Evolutionary conservation across 495 filamentous ascomycete species (phyloP), one percentile per base, ranked within the genome.

Genomic region (Penicillium cosmopolitanum): DNA sequence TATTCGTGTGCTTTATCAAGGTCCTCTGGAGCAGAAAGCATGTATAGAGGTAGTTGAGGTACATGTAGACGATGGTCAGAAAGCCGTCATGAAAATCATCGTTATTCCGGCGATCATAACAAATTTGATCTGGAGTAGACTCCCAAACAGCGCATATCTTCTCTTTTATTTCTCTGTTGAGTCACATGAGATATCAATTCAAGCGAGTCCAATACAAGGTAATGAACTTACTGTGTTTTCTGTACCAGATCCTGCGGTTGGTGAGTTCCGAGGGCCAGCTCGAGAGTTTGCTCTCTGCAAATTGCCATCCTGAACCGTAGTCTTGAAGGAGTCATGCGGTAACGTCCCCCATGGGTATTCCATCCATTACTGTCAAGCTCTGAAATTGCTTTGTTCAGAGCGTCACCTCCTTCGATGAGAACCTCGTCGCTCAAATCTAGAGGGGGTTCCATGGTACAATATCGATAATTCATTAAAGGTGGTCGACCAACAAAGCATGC

Each of bases 11-110:
- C 51, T 84, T 83, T 47, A 83, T 74, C 44, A 87, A 63, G 5
- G 82, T 77, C 15, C 85, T 73, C 57, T 87, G 80, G 7, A 88
- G 71, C 19, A 88, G 71, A 60, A 89, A 88, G 16, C 80, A 74
- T 19, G 84, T 86, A 18, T 86, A 77, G 1, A 84, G 66, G 58
- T 85, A 80, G 34, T 82, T 80, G 3, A 85, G 73, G 50, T 80
- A 80, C 9, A 80, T 63, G 23, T 79, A 72, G 19, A 80, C 60
- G 6, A 53, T 62, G 2, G 55, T 69, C 43, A 64, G 69, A 36
- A 55, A 76, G 5, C 31, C 65, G 33, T 51, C 28, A 58, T 56
- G 72, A 11, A 64, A 51, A 35, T 80, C 70, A 8, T 65, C 53
- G n/a, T 70, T 59, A 16, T 66, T 70, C 10, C 66, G 63, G 11